These are phyloP conservation scores for Colletotrichum gloeosporioides DNA, from an alignment of 2,329 filamentous ascomycete species.

Conservation along the genomic window DNA sequence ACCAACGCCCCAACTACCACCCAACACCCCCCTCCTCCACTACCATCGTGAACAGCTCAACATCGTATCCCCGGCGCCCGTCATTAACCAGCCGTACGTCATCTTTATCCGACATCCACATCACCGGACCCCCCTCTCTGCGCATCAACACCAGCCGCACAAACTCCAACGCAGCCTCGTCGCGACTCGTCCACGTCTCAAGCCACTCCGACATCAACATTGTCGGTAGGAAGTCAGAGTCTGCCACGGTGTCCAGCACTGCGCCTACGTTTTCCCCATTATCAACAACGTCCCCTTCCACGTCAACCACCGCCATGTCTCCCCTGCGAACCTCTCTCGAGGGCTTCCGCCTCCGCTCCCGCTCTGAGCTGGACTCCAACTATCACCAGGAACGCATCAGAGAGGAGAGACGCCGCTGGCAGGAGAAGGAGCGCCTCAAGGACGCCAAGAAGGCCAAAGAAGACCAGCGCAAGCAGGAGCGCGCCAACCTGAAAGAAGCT, in stretches of 20 bases:
- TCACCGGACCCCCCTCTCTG: slow-evolving; percentile 33
- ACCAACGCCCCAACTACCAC: slow-evolving; percentile 18
- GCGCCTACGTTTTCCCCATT: slow-evolving; percentile 30
- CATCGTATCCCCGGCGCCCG: slow-evolving; percentile 34
- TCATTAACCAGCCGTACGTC: slow-evolving; percentile 43
- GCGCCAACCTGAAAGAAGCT: slow-evolving; percentile 62
- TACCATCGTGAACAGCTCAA: slow-evolving; percentile 31
- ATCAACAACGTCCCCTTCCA: slow-evolving; percentile 38
- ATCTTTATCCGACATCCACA: slow-evolving; percentile 41
- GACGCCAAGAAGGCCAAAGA: slow-evolving; percentile 67
- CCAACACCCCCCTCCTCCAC: slow-evolving; percentile 24
- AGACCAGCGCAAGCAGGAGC: slow-evolving; percentile 62
- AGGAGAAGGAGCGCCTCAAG: slow-evolving; percentile 65
- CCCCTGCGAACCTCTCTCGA: slow-evolving; percentile 66
- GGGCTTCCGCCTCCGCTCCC: slow-evolving; percentile 64
- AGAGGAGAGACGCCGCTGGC: slow-evolving; percentile 66
- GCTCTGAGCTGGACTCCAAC: slow-evolving; percentile 63
- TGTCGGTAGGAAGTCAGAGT: slow-evolving; percentile 26
- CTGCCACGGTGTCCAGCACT: slow-evolving; percentile 29
- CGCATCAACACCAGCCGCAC: slow-evolving; percentile 44
- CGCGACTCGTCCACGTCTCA: slow-evolving; percentile 46
- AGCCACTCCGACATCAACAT: slow-evolving; percentile 56
- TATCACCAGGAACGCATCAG: slow-evolving; percentile 61
- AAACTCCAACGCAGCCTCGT: slow-evolving; percentile 28
- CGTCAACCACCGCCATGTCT: slow-evolving; percentile 44